Conservation (phyloP, 768 basidiomycete genomes). For the Mycena galericulata region DNA sequence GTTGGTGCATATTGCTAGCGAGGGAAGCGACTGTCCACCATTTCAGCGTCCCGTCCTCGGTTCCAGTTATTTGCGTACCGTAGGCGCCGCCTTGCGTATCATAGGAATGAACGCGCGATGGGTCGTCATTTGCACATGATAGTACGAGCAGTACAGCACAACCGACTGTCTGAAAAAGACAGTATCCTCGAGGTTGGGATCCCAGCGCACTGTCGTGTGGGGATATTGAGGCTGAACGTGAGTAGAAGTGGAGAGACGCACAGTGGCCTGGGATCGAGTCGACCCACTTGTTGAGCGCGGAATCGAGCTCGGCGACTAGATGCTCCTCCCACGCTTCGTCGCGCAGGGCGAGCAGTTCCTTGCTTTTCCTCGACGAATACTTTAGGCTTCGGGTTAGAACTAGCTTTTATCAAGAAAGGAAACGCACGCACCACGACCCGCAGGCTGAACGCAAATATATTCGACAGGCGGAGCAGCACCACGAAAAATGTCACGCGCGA, state of each 20-base stretch:
- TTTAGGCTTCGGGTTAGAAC: too few species aligned
- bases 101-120: neutral
- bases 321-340: too few species aligned
- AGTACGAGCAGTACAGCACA: neutral
- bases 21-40: slow-evolving; percentile 53
- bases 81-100: neutral
- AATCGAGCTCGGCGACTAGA: neutral
- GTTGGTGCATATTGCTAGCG: slow-evolving; percentile 86
- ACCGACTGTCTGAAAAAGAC: too few species aligned
- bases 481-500: slow-evolving; percentile 65
- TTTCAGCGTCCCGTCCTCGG: neutral
- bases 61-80: neutral
- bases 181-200: neutral
- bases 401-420: slow-evolving; percentile 63
- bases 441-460: slow-evolving; percentile 56
- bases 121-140: neutral
- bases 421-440: slow-evolving; percentile 50
- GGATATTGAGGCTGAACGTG: neutral
- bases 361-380: too few species aligned
- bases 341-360: too few species aligned
- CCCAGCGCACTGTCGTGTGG: neutral
- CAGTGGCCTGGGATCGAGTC: slow-evolving; percentile 30
- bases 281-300: slow-evolving; percentile 64
- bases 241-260: neutral
- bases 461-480: slow-evolving; percentile 58